phyloP scores from a whole-genome alignment of 495 filamentous ascomycete genomes.

The Penicillium argentinense region DNA sequence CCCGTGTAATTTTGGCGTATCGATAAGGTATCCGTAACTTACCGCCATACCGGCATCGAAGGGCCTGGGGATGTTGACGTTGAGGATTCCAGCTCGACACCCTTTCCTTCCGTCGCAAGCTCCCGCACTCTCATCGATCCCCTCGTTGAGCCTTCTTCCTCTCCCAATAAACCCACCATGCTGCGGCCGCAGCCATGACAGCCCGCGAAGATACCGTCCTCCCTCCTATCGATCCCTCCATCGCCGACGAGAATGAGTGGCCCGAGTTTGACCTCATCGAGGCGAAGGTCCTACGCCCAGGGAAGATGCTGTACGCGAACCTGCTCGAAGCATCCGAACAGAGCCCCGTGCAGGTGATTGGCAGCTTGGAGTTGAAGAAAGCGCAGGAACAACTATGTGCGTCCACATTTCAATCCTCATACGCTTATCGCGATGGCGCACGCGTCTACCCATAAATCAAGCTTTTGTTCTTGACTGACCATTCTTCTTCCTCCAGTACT shows the following conservation, averaged over 20 bases:
- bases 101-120: neutral
- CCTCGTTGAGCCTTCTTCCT: neutral
- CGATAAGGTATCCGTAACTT: conserved; percentile 21
- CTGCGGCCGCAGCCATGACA: conserved; percentile 43
- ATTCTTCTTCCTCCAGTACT: conserved; percentile 33
- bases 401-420: conserved; percentile 13
- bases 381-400: conserved; percentile 42
- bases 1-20: conserved; percentile 1
- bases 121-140: neutral
- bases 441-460: conserved; percentile 11
- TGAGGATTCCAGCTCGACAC: conserved; percentile 11
- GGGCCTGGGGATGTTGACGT: conserved; percentile 15
- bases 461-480: conserved; percentile 26
- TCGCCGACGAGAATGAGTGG: conserved; percentile 60
- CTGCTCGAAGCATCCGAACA: conserved; percentile 53
- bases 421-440: conserved; percentile 11
- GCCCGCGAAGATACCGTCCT: conserved; percentile 57
- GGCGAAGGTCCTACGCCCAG: conserved; percentile 49
- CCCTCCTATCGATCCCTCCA: conserved; percentile 50
- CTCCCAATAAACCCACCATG: conserved; percentile 24
- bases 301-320: conserved; percentile 51
- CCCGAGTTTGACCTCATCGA: conserved; percentile 55
- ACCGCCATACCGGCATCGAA: conserved; percentile 10
- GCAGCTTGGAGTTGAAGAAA: conserved; percentile 49
- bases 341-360: conserved; percentile 55